Conservation (phyloP, 1,284 basidiomycete species). For the Rhizopogon parksii region DNA sequence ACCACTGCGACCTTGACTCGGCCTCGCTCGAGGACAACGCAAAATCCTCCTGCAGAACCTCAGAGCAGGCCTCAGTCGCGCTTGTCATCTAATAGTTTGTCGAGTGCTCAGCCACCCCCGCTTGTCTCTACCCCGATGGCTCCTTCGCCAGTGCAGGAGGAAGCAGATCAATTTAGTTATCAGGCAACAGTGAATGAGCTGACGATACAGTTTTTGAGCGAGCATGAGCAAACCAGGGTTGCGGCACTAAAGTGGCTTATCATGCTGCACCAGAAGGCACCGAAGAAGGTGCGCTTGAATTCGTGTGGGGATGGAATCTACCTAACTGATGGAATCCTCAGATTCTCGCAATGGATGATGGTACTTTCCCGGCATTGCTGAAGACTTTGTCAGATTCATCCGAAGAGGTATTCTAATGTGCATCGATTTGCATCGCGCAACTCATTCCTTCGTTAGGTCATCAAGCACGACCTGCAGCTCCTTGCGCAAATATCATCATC, state of each 20-base stretch:
- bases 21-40: slow-evolving; percentile 23
- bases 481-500: slow-evolving; percentile 95
- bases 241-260: slow-evolving; percentile 96
- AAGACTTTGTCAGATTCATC: slow-evolving; percentile 96
- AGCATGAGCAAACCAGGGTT: slow-evolving; percentile 94
- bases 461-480: slow-evolving; percentile 93
- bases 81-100: slow-evolving; percentile 35
- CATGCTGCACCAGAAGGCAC: slow-evolving; percentile 97
- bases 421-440: slow-evolving; percentile 3
- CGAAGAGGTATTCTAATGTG: slow-evolving; percentile 62
- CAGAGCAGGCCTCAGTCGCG: slow-evolving; percentile 55
- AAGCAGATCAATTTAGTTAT: slow-evolving; percentile 86
- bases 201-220: slow-evolving; percentile 90
- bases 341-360: slow-evolving; percentile 95
- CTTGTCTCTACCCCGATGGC: slow-evolving; percentile 19
- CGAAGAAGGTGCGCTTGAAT: slow-evolving; percentile 65
- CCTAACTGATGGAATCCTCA: slow-evolving; percentile 23
- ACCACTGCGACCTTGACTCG: slow-evolving; percentile 19
- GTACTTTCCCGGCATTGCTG: slow-evolving; percentile 90
- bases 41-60: slow-evolving; percentile 14
- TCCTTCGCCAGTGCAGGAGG: slow-evolving; percentile 35
- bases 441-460: slow-evolving; percentile 48
- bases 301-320: background rate
- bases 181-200: slow-evolving; percentile 87
- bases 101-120: slow-evolving; percentile 15